Conservation (phyloP, 306 rosid species). For the Rosa multiflora region DNA sequence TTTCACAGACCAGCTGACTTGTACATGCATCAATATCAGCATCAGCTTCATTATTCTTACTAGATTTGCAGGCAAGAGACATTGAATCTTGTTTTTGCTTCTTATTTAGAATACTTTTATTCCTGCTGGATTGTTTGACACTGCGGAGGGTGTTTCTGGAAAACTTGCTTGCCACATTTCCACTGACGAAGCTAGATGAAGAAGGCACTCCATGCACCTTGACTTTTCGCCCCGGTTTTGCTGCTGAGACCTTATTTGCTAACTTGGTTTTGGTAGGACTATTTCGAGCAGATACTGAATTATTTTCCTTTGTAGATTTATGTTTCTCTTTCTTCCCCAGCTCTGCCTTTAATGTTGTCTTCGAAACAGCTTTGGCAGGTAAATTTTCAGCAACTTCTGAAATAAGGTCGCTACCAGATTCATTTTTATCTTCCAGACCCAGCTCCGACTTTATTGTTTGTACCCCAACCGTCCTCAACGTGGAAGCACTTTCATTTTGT, state of each 20-base stretch:
- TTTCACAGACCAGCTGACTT: slow-evolving; percentile 67
- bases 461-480: slow-evolving; percentile 41
- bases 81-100: slow-evolving; percentile 57
- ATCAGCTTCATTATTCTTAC: slow-evolving; percentile 41
- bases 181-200: slow-evolving; percentile 49
- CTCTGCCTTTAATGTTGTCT: slow-evolving; percentile 27
- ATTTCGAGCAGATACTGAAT: slow-evolving; percentile 38
- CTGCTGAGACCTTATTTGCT: slow-evolving; percentile 44
- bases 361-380: slow-evolving; percentile 35
- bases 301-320: slow-evolving; percentile 32
- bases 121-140: slow-evolving; percentile 65
- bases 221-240: slow-evolving; percentile 57
- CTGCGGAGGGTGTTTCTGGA: slow-evolving; percentile 54
- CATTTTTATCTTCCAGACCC: slow-evolving; percentile 28
- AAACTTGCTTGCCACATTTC: slow-evolving; percentile 52
- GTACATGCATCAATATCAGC: slow-evolving; percentile 43
- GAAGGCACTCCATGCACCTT: slow-evolving; percentile 59
- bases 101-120: slow-evolving; percentile 64
- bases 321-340: slow-evolving; percentile 41
- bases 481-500: slow-evolving; percentile 32
- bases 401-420: slow-evolving; percentile 27
- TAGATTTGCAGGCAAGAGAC: slow-evolving; percentile 43
- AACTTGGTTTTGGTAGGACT: slow-evolving; percentile 46
- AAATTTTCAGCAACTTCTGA: slow-evolving; percentile 38
- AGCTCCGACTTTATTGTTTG: slow-evolving; percentile 37